Conservation (phyloP, 148 eudicot species). For the Vaccinium vitisidaea region DNA sequence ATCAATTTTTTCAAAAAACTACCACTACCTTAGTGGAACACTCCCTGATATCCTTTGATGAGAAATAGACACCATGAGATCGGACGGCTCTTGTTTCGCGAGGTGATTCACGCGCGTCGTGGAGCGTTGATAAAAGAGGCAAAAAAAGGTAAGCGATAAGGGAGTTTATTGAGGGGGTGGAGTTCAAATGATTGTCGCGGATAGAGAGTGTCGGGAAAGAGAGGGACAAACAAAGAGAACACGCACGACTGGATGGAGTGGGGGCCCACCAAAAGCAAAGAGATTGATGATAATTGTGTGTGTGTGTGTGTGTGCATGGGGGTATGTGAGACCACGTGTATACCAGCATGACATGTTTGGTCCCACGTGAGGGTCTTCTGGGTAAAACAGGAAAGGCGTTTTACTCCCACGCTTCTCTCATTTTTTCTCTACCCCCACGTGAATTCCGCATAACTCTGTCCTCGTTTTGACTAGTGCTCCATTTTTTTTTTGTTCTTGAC, state of each 20-base stretch:
- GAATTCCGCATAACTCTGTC: no score
- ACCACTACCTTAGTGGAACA: no score
- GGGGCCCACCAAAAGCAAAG: slow-evolving; percentile 1
- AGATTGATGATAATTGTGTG: neutral
- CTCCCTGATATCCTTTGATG: no score
- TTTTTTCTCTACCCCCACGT: no score
- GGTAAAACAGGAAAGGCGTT: neutral
- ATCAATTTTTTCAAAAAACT: no score
- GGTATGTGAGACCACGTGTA: slow-evolving; percentile 28
- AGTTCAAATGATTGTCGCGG: slow-evolving; percentile 37
- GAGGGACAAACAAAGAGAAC: slow-evolving; percentile 33
- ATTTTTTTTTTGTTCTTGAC: no score
- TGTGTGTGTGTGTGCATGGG: neutral
- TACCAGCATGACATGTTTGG: slow-evolving; percentile 29
- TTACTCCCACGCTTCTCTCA: no score
- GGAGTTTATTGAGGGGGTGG: slow-evolving; percentile 5
- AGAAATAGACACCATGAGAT: neutral
- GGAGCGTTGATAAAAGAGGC: neutral
- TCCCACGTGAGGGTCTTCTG: slow-evolving; percentile 33
- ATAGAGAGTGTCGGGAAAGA: slow-evolving; percentile 26
- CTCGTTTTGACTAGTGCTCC: no score
- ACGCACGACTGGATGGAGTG: slow-evolving; percentile 23
- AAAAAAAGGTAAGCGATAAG: neutral
- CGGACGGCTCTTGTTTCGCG: neutral
- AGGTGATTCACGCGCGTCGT: neutral